These are phyloP conservation scores for Phytophthora europaea DNA, from an alignment of 352 stramenopile species.

Conservation along the genomic window DNA sequence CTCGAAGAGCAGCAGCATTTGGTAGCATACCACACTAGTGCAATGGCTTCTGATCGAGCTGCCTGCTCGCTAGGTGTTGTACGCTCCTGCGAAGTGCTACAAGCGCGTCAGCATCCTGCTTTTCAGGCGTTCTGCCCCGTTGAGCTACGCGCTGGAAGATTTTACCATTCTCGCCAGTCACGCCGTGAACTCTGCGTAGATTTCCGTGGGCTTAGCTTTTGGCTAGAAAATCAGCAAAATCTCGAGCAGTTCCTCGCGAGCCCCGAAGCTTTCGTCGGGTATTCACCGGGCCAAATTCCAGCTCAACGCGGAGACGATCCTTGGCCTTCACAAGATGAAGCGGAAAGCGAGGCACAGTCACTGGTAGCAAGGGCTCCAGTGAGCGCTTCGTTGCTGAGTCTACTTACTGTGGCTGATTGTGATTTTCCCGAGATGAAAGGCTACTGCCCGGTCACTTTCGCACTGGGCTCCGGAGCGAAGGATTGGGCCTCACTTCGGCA, in stretches of 20 bases:
- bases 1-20: conserved; percentile 50
- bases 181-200: conserved; percentile 59
- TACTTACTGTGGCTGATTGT: conserved; percentile 69
- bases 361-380: conserved; percentile 55
- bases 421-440: conserved; percentile 80
- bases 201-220: conserved; percentile 47
- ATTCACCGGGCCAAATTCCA: conserved; percentile 18
- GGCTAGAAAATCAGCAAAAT: conserved; percentile 51
- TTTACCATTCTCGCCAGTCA: conserved; percentile 34
- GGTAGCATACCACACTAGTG: conserved; percentile 33
- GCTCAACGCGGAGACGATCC: conserved; percentile 12
- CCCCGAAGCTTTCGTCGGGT: conserved; percentile 49
- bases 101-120: conserved; percentile 38
- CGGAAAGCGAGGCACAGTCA: conserved; percentile 34
- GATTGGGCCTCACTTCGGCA: conserved; percentile 41
- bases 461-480: conserved; percentile 51
- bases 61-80: conserved; percentile 44
- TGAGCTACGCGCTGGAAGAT: conserved; percentile 51
- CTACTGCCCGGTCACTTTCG: conserved; percentile 81
- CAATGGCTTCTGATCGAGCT: conserved; percentile 26
- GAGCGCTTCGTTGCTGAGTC: conserved; percentile 70
- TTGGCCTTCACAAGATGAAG: conserved; percentile 36
- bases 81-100: conserved; percentile 32
- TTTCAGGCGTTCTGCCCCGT: conserved; percentile 74
- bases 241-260: conserved; percentile 42